These are phyloP conservation scores for Aspergillus leporis DNA, from an alignment of 495 filamentous ascomycete species.

Conservation along the genomic window DNA sequence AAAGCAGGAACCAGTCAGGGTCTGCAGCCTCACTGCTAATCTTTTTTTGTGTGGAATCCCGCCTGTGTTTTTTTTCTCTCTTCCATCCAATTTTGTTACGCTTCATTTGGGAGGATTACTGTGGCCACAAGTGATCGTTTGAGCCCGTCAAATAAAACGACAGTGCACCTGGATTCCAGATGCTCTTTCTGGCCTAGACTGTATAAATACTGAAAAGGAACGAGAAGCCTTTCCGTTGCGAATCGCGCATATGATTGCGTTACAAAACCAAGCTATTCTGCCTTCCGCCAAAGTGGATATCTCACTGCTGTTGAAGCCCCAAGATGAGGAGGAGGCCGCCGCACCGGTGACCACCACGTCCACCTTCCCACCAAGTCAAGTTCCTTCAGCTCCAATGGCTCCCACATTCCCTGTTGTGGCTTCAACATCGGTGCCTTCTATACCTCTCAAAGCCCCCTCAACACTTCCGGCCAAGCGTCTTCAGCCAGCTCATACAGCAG, in stretches of 20 bases:
- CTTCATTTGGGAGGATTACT: background rate
- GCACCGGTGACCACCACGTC: slow-evolving; percentile 46
- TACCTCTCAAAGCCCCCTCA: slow-evolving; percentile 31
- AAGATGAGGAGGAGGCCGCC: slow-evolving; percentile 77
- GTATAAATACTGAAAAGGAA: slow-evolving; percentile 6
- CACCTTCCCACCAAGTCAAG: slow-evolving; percentile 51
- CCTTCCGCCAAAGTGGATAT: slow-evolving; percentile 83
- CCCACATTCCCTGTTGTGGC: slow-evolving; percentile 31
- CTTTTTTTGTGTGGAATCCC: background rate
- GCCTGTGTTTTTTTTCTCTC: background rate
- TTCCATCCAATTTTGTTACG: background rate
- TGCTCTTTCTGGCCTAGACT: background rate
- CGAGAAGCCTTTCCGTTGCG: slow-evolving; percentile 13
- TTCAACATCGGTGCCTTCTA: slow-evolving; percentile 31
- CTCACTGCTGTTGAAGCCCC: slow-evolving; percentile 74
- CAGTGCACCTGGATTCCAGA: background rate
- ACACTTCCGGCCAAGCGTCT: slow-evolving; percentile 51
- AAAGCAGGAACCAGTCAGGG: background rate
- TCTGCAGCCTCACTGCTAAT: background rate
- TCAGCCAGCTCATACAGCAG: slow-evolving; percentile 50
- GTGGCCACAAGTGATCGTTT: background rate
- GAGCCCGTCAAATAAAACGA: background rate
- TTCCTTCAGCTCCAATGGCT: slow-evolving; percentile 47
- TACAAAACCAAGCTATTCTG: slow-evolving; percentile 48
- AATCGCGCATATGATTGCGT: slow-evolving; percentile 55